Evolutionary conservation across 352 stramenopile genomes (phyloP), one percentile per base, ranked within the genome.

Genomic region (Phytophthora hybrid): DNA sequence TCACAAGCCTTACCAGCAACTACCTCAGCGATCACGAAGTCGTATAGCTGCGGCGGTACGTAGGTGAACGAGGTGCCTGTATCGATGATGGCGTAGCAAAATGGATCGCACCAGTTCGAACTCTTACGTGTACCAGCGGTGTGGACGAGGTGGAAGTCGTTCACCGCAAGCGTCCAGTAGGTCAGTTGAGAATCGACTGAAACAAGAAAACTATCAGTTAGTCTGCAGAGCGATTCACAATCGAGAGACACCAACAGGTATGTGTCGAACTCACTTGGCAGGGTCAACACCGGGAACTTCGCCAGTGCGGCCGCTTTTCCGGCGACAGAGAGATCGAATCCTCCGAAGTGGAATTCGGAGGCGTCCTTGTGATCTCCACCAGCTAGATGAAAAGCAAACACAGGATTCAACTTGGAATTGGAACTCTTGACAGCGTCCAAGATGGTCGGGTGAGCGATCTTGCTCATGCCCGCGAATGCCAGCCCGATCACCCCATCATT

Each of bases 61-160:
- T 84, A 87, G 13, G 78, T 85, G 63, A 81, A 78, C 13, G 79
- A 88, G 32, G 82, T 83, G 13, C 84, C 84, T 37, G 80, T 84
- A 57, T 90, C 84, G 29, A 92, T 67, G 65, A 92, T 92, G 31
- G 77, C 81, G 52, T 83, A 87, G 71, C 82, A 92, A 41, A 77
- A 65, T 4, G 70, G 68, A 5, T 66, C 55, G 62, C 83, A 91
- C 31, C 84, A 32, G 34, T 81, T 78, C 8, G 34, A 31, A 4
- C 54, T 59, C 10, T 68, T 56, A 3, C 19, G 18, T 55, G 10
- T 1, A 32, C 8, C 26, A 34, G 16, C 5, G 13, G 71, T 19
- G 44, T 59, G 52, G 21, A 74, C 44, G 11, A 89, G 54, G 34
- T 77, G 71, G 29, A 87, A 81, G 13, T 79, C 69, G 9, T 70